These are phyloP conservation scores for Kentomonas sorsogonicus DNA, from an alignment of 208 protist species.

Conservation along the genomic window DNA sequence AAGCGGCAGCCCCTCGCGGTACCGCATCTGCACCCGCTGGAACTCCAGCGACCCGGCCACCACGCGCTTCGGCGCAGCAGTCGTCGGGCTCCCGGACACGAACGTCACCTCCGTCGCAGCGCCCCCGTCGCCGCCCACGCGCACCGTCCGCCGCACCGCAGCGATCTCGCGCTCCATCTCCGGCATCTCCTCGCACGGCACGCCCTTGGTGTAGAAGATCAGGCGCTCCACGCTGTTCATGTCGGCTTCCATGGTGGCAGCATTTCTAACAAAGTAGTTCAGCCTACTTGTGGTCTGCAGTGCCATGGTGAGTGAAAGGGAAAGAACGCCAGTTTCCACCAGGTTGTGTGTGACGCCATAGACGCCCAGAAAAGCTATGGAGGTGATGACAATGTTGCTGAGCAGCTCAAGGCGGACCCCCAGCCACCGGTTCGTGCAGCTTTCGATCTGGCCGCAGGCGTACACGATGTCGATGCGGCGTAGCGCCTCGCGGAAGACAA, in stretches of 20 bases:
- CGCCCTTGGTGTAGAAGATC: slow-evolving; percentile 59
- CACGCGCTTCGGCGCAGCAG: slow-evolving; percentile 1
- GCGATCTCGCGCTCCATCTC: slow-evolving; percentile 15
- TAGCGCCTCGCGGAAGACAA: slow-evolving; percentile 41
- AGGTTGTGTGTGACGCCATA: slow-evolving; percentile 37
- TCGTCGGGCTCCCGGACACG: not conserved
- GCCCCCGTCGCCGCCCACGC: slow-evolving; percentile 20
- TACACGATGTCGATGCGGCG: slow-evolving; percentile 61
- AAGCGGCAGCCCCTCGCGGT: too few relatives aligned
- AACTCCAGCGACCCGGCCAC: slow-evolving; percentile 9
- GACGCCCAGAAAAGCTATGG: slow-evolving; percentile 29
- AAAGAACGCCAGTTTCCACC: slow-evolving; percentile 39
- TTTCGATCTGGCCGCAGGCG: slow-evolving; percentile 28
- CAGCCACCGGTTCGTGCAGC: slow-evolving; percentile 73
- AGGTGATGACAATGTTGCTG: slow-evolving; percentile 54
- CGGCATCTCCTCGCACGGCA: slow-evolving; percentile 56
- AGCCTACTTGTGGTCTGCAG: slow-evolving; percentile 53
- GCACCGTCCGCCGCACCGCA: too few relatives aligned
- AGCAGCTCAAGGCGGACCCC: slow-evolving; percentile 80
- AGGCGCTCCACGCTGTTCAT: slow-evolving; percentile 87
- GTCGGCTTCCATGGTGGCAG: slow-evolving; percentile 54
- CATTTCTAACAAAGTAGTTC: slow-evolving; percentile 48
- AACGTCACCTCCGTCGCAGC: not conserved
- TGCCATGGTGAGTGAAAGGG: slow-evolving; percentile 58
- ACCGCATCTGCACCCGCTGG: too few relatives aligned